A percentile compares a stretch with the other conserved stretches of the same genome.
Evolutionary conservation across 148 eudicot species (phyloP).

Genomic region (Fallopia convolvulus): DNA sequence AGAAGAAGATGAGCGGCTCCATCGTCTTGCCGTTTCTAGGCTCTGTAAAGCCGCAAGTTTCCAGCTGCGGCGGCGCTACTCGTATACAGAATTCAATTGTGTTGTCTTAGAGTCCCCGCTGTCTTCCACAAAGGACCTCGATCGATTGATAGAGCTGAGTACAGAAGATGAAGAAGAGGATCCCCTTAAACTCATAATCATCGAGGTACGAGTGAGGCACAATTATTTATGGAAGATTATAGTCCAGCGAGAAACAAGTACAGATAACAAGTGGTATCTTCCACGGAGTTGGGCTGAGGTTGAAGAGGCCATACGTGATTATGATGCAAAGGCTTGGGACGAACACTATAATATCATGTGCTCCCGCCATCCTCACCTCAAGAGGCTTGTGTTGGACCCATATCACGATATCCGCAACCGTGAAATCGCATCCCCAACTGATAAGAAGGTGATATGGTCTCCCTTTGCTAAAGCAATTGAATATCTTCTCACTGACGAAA

Average conservation of each 20-base stretch:
- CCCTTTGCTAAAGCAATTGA: too few species aligned
- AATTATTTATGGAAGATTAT: neutral
- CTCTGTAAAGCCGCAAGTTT: neutral
- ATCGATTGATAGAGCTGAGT: neutral
- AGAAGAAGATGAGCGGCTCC: neutral
- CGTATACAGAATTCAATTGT: neutral
- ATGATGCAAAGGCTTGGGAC: neutral
- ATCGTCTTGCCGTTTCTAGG: too few species aligned
- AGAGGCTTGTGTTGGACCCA: too few species aligned
- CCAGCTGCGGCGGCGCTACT: neutral
- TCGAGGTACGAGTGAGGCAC: neutral
- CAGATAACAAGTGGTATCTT: neutral
- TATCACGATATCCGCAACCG: too few species aligned
- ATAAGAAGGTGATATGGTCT: too few species aligned
- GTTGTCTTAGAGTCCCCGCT: neutral
- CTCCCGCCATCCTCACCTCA: too few species aligned
- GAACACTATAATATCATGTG: neutral
- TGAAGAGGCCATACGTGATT: neutral
- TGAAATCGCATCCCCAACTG: too few species aligned
- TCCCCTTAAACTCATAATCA: neutral
- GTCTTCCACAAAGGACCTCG: neutral
- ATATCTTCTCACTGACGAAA: neutral
- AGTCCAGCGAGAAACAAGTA: neutral
- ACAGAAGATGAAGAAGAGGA: neutral
- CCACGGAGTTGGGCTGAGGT: neutral